Conservation (phyloP, 2,329 filamentous ascomycete genomes). For the Fusarium buxicola region DNA sequence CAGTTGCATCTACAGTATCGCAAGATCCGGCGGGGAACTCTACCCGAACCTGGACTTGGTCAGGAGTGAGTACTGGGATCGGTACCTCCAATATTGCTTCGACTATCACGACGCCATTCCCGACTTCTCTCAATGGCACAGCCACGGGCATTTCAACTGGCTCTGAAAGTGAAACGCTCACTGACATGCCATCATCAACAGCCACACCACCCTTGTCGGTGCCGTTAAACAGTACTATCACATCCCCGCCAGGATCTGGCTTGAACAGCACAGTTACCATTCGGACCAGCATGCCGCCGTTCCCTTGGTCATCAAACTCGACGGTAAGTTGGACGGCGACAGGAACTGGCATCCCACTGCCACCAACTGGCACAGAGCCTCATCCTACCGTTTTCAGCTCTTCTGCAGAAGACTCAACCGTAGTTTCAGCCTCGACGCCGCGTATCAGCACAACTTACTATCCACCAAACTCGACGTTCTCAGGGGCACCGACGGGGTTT, state of each 20-base stretch:
- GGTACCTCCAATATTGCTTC: background rate
- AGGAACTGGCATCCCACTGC: slow-evolving; percentile 14
- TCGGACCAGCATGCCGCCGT: slow-evolving; percentile 18
- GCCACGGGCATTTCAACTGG: slow-evolving; percentile 7
- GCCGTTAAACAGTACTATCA: slow-evolving; percentile 9
- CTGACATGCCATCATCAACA: slow-evolving; percentile 8
- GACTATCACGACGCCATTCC: slow-evolving; percentile 9
- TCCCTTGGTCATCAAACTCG: slow-evolving; percentile 33
- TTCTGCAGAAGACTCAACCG: slow-evolving; percentile 1
- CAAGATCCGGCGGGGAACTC: slow-evolving; percentile 9
- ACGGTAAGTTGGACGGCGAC: slow-evolving; percentile 15
- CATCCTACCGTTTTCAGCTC: slow-evolving; percentile 8
- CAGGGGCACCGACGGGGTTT: background rate
- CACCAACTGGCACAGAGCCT: slow-evolving; percentile 12
- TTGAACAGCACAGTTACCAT: slow-evolving; percentile 4
- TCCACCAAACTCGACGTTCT: slow-evolving; percentile 22
- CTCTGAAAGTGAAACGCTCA: slow-evolving; percentile 6
- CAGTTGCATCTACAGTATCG: slow-evolving; percentile 4
- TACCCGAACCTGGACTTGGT: slow-evolving; percentile 10
- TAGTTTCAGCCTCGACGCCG: slow-evolving; percentile 1
- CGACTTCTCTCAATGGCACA: slow-evolving; percentile 20
- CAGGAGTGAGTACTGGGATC: slow-evolving; percentile 6
- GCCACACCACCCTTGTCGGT: slow-evolving; percentile 14
- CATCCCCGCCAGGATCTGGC: background rate
- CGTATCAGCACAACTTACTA: slow-evolving; percentile 7